Evolutionary conservation across 2,329 filamentous ascomycete species (phyloP).

Genomic region (Arthrobotrys sinensis): DNA sequence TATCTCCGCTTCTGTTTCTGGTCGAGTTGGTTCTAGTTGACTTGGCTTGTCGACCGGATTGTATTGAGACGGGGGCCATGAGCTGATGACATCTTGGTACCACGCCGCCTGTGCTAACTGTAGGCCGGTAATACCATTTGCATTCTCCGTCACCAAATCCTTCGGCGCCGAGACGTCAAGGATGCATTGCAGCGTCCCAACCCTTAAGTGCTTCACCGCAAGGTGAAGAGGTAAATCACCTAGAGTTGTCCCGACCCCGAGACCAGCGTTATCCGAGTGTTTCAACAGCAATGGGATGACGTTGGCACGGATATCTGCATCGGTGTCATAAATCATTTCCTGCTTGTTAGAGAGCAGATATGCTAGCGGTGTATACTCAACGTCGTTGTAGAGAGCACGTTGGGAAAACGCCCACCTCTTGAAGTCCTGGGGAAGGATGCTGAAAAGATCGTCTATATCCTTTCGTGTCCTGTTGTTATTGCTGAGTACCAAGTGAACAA

Average conservation of each 20-base stretch:
- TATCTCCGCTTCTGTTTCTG: background rate
- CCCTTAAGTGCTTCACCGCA: background rate
- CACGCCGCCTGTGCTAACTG: slow-evolving; percentile 49
- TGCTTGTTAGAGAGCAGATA: background rate
- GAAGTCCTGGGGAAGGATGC: slow-evolving; percentile 73
- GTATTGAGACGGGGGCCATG: background rate
- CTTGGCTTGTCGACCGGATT: background rate
- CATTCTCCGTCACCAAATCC: slow-evolving; percentile 61
- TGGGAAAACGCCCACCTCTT: slow-evolving; percentile 77
- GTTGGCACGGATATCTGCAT: slow-evolving; percentile 65
- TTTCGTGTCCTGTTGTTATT: slow-evolving; percentile 72
- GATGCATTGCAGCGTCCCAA: slow-evolving; percentile 23
- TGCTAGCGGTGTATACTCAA: slow-evolving; percentile 42
- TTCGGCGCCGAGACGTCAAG: slow-evolving; percentile 64
- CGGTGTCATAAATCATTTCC: background rate
- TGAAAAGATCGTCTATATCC: slow-evolving; percentile 73
- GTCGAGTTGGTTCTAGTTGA: background rate
- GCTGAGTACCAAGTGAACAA: slow-evolving; percentile 75
- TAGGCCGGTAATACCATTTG: slow-evolving; percentile 61
- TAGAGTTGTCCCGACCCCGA: slow-evolving; percentile 68
- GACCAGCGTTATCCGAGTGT: slow-evolving; percentile 72
- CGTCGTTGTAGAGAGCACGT: slow-evolving; percentile 66
- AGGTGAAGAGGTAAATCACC: slow-evolving; percentile 69
- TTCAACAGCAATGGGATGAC: slow-evolving; percentile 72
- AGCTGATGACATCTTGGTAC: background rate